phyloP scores from a whole-genome alignment of 2,329 filamentous ascomycete genomes.

The Xenosphaeropsis pyriputrescens region DNA sequence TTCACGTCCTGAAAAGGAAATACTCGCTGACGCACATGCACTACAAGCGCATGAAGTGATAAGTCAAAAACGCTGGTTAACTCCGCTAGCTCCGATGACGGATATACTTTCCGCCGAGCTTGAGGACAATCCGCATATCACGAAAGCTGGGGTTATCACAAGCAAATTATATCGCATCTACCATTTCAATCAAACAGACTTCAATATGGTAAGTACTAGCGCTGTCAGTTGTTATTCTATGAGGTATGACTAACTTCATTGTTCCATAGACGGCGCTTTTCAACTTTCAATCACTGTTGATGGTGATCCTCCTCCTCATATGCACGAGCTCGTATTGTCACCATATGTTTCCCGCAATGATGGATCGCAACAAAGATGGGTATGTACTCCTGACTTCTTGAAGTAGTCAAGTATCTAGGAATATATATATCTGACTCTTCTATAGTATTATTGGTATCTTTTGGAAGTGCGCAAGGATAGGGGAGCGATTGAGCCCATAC shows the following conservation, averaged over 20 bases:
- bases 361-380: conserved; percentile 90
- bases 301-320: conserved; percentile 87
- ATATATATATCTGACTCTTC: background rate
- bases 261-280: conserved; percentile 75
- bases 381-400: conserved; percentile 24
- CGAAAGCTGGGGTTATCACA: too few species aligned
- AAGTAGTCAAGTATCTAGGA: conserved; percentile 7
- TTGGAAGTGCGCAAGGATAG: conserved; percentile 90
- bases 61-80: too few species aligned
- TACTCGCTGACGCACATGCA: too few species aligned
- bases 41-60: too few species aligned
- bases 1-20: too few species aligned
- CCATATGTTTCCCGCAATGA: conserved; percentile 73
- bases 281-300: conserved; percentile 94
- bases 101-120: too few species aligned
- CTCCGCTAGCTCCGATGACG: too few species aligned
- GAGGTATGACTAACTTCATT: conserved; percentile 1
- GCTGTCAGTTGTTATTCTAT: too few species aligned
- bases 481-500: conserved; percentile 87
- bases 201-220: conserved; percentile 6
- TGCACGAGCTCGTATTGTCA: conserved; percentile 94
- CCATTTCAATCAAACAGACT: background rate
- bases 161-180: too few species aligned
- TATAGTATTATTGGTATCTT: conserved; percentile 53
- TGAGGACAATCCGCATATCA: too few species aligned